These are phyloP conservation scores for Dictyostelium firmibasis DNA, from an alignment of 78 protist genomes.

Conservation along the genomic window DNA sequence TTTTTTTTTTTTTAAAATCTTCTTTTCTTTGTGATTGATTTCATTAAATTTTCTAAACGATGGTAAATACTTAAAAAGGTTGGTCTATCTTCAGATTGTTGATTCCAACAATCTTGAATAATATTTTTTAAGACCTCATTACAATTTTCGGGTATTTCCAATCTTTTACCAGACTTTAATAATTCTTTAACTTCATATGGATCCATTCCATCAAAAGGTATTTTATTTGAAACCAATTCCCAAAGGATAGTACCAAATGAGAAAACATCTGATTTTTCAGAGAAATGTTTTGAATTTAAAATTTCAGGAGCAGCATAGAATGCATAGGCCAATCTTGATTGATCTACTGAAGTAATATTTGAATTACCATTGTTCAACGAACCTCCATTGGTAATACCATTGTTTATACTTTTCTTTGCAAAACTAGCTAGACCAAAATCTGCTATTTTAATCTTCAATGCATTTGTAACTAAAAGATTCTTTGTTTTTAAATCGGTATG, in stretches of 20 bases:
- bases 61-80: slow-evolving; percentile 56
- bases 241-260: slow-evolving; percentile 75
- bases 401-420: slow-evolving; percentile 31
- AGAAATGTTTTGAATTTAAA: slow-evolving; percentile 31
- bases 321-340: slow-evolving; percentile 37
- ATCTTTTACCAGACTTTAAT: slow-evolving; percentile 46
- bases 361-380: neutral
- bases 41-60: slow-evolving; percentile 48
- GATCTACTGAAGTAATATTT: neutral
- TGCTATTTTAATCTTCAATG: slow-evolving; percentile 43
- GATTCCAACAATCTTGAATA: slow-evolving; percentile 70
- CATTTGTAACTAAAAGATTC: slow-evolving; percentile 55
- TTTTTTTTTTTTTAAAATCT: neutral
- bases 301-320: slow-evolving; percentile 75
- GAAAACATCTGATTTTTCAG: slow-evolving; percentile 75
- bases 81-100: slow-evolving; percentile 62
- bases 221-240: slow-evolving; percentile 61
- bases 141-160: slow-evolving; percentile 41
- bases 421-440: slow-evolving; percentile 72
- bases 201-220: slow-evolving; percentile 68
- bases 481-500: slow-evolving; percentile 69
- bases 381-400: neutral
- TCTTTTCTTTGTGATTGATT: slow-evolving; percentile 13
- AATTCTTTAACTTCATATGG: slow-evolving; percentile 67
- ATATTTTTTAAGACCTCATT: slow-evolving; percentile 19